phyloP scores from a whole-genome alignment of 345 rosid species.

The Lumnitzera racemosa region DNA sequence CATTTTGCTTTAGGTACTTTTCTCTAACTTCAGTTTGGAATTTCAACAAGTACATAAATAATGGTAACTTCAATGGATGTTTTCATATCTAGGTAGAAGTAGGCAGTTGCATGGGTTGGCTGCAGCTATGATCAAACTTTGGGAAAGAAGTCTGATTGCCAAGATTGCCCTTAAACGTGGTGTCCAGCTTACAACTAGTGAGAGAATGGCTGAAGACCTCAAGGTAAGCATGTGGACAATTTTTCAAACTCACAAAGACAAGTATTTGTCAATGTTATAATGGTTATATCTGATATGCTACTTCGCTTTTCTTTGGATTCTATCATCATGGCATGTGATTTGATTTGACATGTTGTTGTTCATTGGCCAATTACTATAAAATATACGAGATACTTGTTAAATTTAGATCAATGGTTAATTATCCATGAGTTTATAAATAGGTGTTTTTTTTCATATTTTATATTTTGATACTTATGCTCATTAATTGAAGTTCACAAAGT shows the following conservation, averaged over 20 bases:
- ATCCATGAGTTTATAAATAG: no score
- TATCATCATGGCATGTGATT: no score
- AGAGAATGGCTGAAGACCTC: slow-evolving; percentile 95
- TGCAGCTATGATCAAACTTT: slow-evolving; percentile 67
- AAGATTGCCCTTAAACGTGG: slow-evolving; percentile 92
- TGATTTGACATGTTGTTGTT: no score
- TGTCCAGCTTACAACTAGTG: slow-evolving; percentile 82
- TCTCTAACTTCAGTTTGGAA: neutral
- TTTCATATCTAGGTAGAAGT: slow-evolving; percentile 61
- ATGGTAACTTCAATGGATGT: slow-evolving; percentile 11
- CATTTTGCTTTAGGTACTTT: slow-evolving; percentile 85
- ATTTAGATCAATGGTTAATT: no score
- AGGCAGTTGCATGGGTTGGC: slow-evolving; percentile 94
- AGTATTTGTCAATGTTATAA: neutral
- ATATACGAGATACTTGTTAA: no score
- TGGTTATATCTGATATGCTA: neutral
- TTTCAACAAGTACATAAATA: slow-evolving; percentile 4
- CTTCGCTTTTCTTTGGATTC: neutral
- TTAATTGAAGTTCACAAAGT: no score
- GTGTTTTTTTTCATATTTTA: no score
- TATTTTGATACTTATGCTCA: no score
- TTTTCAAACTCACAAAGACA: neutral
- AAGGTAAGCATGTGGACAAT: slow-evolving; percentile 43
- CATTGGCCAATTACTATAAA: no score
- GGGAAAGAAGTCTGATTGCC: slow-evolving; percentile 80